These are phyloP conservation scores for Huntiella savannae DNA, from an alignment of 2,329 filamentous ascomycete genomes.

Conservation along the genomic window DNA sequence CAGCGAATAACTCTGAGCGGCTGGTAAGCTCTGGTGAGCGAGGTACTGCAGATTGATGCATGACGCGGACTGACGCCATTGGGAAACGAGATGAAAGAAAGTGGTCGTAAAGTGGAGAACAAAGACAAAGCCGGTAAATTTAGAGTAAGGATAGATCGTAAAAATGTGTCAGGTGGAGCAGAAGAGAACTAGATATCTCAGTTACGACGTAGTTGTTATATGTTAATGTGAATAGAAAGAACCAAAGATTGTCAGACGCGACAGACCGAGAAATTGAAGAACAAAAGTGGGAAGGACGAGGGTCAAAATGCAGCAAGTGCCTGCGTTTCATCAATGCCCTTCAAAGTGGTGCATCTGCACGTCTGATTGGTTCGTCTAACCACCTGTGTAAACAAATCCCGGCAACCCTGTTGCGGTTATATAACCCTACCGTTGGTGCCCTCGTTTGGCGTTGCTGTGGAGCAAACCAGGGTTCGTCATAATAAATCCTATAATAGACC, in stretches of 20 bases:
- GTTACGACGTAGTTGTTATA: background rate
- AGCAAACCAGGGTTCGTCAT: background rate
- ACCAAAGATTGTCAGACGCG: slow-evolving; percentile 2
- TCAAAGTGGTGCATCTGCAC: slow-evolving; percentile 5
- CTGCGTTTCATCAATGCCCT: slow-evolving; percentile 1
- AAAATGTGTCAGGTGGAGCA: background rate
- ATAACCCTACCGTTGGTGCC: background rate
- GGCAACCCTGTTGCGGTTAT: background rate
- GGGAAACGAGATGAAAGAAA: slow-evolving; percentile 7
- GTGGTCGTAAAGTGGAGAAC: background rate
- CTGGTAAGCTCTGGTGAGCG: slow-evolving; percentile 13
- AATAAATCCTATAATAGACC: background rate
- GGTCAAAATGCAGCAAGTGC: slow-evolving; percentile 5
- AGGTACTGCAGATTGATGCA: slow-evolving; percentile 14
- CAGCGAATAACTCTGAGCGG: slow-evolving; percentile 22
- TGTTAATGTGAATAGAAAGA: background rate
- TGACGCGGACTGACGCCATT: slow-evolving; percentile 29
- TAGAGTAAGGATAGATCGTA: no score
- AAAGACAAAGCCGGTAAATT: background rate
- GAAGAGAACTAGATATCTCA: background rate
- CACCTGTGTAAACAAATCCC: slow-evolving; percentile 7
- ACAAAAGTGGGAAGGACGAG: slow-evolving; percentile 2
- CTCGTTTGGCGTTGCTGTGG: no score
- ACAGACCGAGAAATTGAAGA: background rate
- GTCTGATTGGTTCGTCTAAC: slow-evolving; percentile 6